Evolutionary conservation across 1,284 basidiomycete species (phyloP), one percentile per base, ranked within the genome.

Genomic region (Moniliella sp.): DNA sequence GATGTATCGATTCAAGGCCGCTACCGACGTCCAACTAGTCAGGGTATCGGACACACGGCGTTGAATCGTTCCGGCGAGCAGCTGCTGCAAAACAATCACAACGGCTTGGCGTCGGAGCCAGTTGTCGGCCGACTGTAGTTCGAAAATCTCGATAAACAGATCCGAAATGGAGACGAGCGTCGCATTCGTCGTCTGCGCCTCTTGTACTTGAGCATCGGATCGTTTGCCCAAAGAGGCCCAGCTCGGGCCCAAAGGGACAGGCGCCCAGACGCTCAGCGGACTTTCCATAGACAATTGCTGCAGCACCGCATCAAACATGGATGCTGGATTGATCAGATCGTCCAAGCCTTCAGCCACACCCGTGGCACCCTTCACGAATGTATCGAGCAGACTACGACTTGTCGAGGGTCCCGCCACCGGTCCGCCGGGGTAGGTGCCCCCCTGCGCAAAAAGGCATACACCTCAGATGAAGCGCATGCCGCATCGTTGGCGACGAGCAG

Each of bases 101-200:
- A 93, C 82, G 1, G 88, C 86, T 60, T 93, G 86, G n/a, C 82
- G 69, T 31, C 86, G 68, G 18, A 94, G 66, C 88, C 88, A 97
- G 45, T 86, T 86, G 50, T 86, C 80, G 61, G 80, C 78, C 65
- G 82, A 81, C 62, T 91, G 76, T 15, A 94, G 70, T 61, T 93
- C 83, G 45, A 94, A 94, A 5, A 93, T 68, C 14, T 84, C 80
- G 33, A 93, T 69, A 23, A 93, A 69, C 16, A 94, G 66, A 53
- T 94, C 84, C n/a, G n/a, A n/a, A n/a, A n/a, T n/a, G n/a, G n/a
- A n/a, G n/a, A n/a, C n/a, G n/a, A n/a, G n/a, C n/a, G n/a, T n/a
- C n/a, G n/a, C n/a, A 7, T 7, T n/a, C 7, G 21, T 23, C 7
- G 21, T 7, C 21, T 7, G n/a, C 7, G 21, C 21, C n/a, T 23